phyloP scores from a whole-genome alignment of 1,139 yeast species.

The Groenewaldozyma sp. region DNA sequence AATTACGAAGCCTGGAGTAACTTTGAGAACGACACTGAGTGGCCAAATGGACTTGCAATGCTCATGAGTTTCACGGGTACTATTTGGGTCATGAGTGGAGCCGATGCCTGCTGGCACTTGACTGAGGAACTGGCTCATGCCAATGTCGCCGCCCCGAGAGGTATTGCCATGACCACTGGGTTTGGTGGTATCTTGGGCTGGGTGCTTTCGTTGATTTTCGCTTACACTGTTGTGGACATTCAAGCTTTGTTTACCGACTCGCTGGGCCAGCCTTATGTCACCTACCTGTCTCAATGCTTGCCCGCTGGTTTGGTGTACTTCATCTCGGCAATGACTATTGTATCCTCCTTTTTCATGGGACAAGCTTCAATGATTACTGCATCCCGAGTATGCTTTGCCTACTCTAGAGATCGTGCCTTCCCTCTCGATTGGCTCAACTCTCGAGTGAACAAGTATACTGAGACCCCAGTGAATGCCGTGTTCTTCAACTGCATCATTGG shows the following conservation, averaged over 20 bases:
- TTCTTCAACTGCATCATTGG: constrained; percentile 52
- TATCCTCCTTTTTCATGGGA: constrained; percentile 57
- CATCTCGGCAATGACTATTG: constrained; percentile 48
- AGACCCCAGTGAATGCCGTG: constrained; percentile 62
- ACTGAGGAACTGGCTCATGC: constrained; percentile 68
- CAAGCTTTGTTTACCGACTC: constrained; percentile 41
- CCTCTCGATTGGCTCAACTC: constrained; percentile 47
- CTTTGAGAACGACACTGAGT: constrained; percentile 52
- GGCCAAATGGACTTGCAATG: constrained; percentile 53
- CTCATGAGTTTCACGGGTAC: constrained; percentile 53
- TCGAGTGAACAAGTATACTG: constrained; percentile 41
- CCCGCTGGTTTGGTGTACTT: constrained; percentile 38
- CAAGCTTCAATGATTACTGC: constrained; percentile 59
- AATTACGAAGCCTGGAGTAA: constrained; percentile 39
- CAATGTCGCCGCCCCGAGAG: constrained; percentile 50
- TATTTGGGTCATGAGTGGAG: constrained; percentile 70
- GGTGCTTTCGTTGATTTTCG: constrained; percentile 52
- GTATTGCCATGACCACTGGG: constrained; percentile 51
- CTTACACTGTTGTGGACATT: constrained; percentile 51
- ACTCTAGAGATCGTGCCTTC: constrained; percentile 59
- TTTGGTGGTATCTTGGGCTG: constrained; percentile 55
- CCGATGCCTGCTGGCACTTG: constrained; percentile 64
- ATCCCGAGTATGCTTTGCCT: constrained; percentile 57
- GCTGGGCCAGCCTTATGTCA: constrained; percentile 60
- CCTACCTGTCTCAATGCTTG: constrained; percentile 46